A percentile compares a stretch with the other conserved stretches of the same genome.
phyloP scores from a whole-genome alignment of 139 green algal species.

The Picochlorum sp. region DNA sequence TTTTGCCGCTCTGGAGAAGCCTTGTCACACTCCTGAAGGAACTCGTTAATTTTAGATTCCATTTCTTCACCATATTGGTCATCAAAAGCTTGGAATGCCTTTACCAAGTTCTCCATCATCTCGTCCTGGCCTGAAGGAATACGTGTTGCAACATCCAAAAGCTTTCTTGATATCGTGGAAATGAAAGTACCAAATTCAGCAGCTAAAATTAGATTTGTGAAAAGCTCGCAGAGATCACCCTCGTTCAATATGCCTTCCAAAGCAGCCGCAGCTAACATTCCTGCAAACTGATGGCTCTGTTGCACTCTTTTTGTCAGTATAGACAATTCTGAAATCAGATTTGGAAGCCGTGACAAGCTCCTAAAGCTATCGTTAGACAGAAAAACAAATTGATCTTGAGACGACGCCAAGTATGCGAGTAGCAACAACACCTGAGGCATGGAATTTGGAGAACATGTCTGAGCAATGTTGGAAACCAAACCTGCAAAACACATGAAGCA shows the following conservation, averaged over 20 bases:
- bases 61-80: too few relatives aligned
- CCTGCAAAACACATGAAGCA: slow-evolving; percentile 22
- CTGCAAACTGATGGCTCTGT: neutral
- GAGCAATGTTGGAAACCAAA: slow-evolving; percentile 28
- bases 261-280: neutral
- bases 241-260: neutral
- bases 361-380: slow-evolving; percentile 40
- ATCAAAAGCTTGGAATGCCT: too few relatives aligned
- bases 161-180: neutral
- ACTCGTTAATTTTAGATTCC: slow-evolving; percentile 16
- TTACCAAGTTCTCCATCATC: too few relatives aligned
- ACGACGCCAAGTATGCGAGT: slow-evolving; percentile 42
- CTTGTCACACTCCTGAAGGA: neutral
- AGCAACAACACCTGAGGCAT: slow-evolving; percentile 32
- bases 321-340: slow-evolving; percentile 21
- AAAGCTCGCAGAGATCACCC: neutral
- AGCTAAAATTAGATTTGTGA: neutral
- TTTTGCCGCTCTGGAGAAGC: neutral
- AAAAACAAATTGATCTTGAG: slow-evolving; percentile 34
- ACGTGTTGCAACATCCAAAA: neutral
- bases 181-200: neutral
- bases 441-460: slow-evolving; percentile 1
- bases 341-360: slow-evolving; percentile 13
- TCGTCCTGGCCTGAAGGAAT: neutral
- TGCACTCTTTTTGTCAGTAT: slow-evolving; percentile 13